Conservation (phyloP, 164 flowering plant genomes). For the Annona cherimola region DNA sequence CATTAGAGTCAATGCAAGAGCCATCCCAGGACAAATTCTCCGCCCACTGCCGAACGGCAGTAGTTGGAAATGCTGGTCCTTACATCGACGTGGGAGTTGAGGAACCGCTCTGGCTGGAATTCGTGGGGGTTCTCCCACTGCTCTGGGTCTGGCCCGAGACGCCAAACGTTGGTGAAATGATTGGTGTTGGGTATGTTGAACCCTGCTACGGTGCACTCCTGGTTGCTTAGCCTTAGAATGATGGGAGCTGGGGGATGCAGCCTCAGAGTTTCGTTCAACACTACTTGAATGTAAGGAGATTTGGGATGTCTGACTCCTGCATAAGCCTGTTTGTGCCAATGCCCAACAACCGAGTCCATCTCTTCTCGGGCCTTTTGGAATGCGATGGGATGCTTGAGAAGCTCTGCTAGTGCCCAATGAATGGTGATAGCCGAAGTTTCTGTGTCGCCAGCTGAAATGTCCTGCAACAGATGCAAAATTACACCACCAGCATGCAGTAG, state of each 20-base stretch:
- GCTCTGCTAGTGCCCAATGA: conserved; percentile 14
- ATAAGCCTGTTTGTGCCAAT: background rate
- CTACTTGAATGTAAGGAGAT: conserved; percentile 9
- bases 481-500: background rate
- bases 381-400: conserved; percentile 3
- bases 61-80: conserved; percentile 27
- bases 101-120: conserved; percentile 62
- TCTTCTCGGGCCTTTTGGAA: conserved; percentile 7
- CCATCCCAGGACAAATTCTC: conserved; percentile 21
- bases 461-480: background rate
- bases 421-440: conserved; percentile 2
- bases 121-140: conserved; percentile 56
- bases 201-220: conserved; percentile 30
- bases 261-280: conserved; percentile 5
- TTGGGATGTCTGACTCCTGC: conserved; percentile 2
- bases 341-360: conserved; percentile 1
- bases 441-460: conserved; percentile 5
- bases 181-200: conserved; percentile 48
- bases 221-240: background rate
- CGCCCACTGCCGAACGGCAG: conserved; percentile 36
- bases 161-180: conserved; percentile 47
- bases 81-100: conserved; percentile 17
- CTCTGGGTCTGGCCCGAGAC: conserved; percentile 56
- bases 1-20: conserved; percentile 6
- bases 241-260: conserved; percentile 8